Evolutionary conservation across 2,329 filamentous ascomycete species (phyloP).

Genomic region (Raffaelea arxii): DNA sequence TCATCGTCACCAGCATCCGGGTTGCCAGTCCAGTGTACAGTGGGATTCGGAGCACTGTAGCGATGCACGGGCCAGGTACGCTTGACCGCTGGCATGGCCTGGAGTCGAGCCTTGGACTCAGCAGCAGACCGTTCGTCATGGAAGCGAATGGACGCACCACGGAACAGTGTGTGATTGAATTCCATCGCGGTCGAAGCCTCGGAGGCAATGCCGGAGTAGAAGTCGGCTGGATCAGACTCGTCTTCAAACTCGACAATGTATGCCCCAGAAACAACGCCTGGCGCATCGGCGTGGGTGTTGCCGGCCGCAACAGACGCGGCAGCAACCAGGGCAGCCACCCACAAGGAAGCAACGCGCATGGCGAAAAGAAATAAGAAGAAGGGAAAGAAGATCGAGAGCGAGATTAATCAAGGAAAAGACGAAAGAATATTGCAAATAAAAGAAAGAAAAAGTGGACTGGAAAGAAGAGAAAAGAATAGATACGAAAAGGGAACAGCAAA

Average conservation of each 20-base stretch:
- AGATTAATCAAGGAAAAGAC: too few species aligned
- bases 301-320: neutral
- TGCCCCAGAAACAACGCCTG: constrained; percentile 29
- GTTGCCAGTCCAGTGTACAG: constrained; percentile 33
- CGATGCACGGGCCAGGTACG: constrained; percentile 36
- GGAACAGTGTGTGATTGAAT: constrained; percentile 42
- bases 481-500: neutral
- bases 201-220: constrained; percentile 26
- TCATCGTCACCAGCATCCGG: constrained; percentile 10
- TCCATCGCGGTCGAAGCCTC: constrained; percentile 36
- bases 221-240: constrained; percentile 20
- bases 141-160: constrained; percentile 43
- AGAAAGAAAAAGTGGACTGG: too few species aligned
- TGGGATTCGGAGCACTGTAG: constrained; percentile 33
- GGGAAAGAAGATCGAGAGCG: too few species aligned
- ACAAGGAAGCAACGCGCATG: neutral
- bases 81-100: constrained; percentile 34
- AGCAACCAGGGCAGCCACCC: neutral
- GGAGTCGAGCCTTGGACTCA: constrained; percentile 29
- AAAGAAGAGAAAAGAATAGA: too few species aligned
- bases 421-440: neutral
- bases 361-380: neutral
- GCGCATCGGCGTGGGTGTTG: neutral
- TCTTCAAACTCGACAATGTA: constrained; percentile 46
- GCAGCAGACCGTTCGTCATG: constrained; percentile 34